Conservation (phyloP, 352 stramenopile species). For the Phytophthora tubulina region DNA sequence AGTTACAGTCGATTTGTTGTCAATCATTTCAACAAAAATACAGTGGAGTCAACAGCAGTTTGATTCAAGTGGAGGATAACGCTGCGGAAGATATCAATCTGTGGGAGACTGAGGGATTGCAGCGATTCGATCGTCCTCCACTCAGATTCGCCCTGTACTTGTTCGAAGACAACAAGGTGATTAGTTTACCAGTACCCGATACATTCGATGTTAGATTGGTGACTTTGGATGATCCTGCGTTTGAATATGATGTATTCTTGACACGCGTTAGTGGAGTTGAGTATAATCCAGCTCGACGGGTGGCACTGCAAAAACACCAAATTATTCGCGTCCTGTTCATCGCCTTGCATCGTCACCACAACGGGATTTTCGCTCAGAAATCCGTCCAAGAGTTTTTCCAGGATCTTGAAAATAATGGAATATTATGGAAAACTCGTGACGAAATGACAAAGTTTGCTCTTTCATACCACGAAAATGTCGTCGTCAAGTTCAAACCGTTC, state of each 20-base stretch:
- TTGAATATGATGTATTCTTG: slow-evolving; percentile 28
- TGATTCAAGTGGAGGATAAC: slow-evolving; percentile 11
- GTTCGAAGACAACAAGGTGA: slow-evolving; percentile 39
- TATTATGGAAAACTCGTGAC: slow-evolving; percentile 22
- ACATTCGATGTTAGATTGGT: slow-evolving; percentile 24
- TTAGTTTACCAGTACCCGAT: slow-evolving; percentile 25
- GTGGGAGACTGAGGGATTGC: slow-evolving; percentile 25
- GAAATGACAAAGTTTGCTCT: slow-evolving; percentile 29
- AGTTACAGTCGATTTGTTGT: slow-evolving; percentile 28
- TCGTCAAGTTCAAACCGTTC: slow-evolving; percentile 12
- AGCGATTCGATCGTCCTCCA: not conserved
- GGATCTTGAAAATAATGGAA: slow-evolving; percentile 12
- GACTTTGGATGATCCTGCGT: slow-evolving; percentile 21
- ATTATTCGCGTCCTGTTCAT: slow-evolving; percentile 28
- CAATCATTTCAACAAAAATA: slow-evolving; percentile 3
- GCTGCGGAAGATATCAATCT: slow-evolving; percentile 8
- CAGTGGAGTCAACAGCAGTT: not conserved
- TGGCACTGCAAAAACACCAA: slow-evolving; percentile 21
- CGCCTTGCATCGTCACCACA: slow-evolving; percentile 4
- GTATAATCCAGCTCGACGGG: slow-evolving; percentile 18
- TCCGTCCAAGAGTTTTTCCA: slow-evolving; percentile 23
- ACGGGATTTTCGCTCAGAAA: slow-evolving; percentile 35
- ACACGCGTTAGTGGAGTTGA: slow-evolving; percentile 7
- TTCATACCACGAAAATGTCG: slow-evolving; percentile 28
- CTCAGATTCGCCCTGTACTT: slow-evolving; percentile 39